Conservation (phyloP, 148 eudicot species). For the Selenicereus undatus region DNA sequence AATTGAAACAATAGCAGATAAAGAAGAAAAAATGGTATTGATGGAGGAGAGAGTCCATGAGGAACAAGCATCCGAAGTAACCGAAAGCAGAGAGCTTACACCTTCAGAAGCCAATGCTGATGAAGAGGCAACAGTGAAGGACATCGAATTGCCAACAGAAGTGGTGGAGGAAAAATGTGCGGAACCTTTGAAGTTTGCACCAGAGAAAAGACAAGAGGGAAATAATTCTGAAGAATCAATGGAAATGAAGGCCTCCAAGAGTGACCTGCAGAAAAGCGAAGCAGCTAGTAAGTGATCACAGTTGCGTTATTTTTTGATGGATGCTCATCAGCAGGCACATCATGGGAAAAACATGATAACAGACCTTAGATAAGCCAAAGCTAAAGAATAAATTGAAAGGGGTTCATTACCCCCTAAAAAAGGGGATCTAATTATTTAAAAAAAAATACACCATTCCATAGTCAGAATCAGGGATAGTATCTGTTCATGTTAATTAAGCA, state of each 20-base stretch:
- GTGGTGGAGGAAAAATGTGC: not conserved
- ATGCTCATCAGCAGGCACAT: not conserved
- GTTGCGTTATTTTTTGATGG: not conserved
- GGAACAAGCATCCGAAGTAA: slow-evolving; percentile 9
- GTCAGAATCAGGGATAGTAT: not conserved
- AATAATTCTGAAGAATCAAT: not conserved
- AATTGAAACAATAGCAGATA: slow-evolving; percentile 6
- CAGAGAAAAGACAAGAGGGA: slow-evolving; percentile 12
- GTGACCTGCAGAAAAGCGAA: slow-evolving; percentile 8
- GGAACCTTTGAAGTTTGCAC: slow-evolving; percentile 5
- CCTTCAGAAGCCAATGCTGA: slow-evolving; percentile 11
- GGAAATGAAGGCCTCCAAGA: slow-evolving; percentile 1
- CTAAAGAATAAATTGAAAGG: not conserved
- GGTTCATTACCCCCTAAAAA: not conserved
- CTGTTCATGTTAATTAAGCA: not conserved
- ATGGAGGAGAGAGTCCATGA: slow-evolving; percentile 2
- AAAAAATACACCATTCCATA: not conserved
- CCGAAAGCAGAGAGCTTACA: not conserved
- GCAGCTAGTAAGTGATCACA: slow-evolving; percentile 14
- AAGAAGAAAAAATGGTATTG: slow-evolving; percentile 9
- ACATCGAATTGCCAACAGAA: slow-evolving; percentile 4
- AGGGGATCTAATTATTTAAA: not conserved
- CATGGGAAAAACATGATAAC: not conserved
- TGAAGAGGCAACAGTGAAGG: slow-evolving; percentile 1
- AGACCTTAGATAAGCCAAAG: not conserved